Conservation (phyloP, 768 basidiomycete species). For the Pleurotus tuoliensis region DNA sequence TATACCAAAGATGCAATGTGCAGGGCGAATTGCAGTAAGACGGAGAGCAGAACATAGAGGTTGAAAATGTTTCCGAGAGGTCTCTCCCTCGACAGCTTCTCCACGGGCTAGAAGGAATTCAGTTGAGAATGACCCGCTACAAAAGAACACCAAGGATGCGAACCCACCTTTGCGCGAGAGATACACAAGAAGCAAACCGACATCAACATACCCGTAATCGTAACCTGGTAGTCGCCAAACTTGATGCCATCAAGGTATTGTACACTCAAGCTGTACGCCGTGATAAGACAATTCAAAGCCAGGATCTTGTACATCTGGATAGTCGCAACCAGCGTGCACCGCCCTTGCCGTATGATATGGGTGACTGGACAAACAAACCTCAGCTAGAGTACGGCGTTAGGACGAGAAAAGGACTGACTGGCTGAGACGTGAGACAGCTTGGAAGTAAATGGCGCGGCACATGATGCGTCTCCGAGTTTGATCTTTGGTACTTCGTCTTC, state of each 20-base stretch:
- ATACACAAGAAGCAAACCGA: conserved; percentile 98
- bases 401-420: conserved; percentile 49
- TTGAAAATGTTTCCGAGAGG: conserved; percentile 97
- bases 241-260: conserved; percentile 99
- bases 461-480: conserved; percentile 98
- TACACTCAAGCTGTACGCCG: conserved; percentile 96
- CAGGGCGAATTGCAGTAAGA: conserved; percentile 88
- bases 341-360: conserved; percentile 96
- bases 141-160: neutral
- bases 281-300: conserved; percentile 95
- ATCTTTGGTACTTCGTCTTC: conserved; percentile 96
- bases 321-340: conserved; percentile 97
- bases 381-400: neutral
- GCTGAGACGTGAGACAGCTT: conserved; percentile 97
- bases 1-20: conserved; percentile 90
- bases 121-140: neutral
- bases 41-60: conserved; percentile 88
- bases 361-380: conserved; percentile 53
- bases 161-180: conserved; percentile 79
- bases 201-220: conserved; percentile 96
- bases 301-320: conserved; percentile 99
- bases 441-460: conserved; percentile 97
- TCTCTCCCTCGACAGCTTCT: conserved; percentile 89
- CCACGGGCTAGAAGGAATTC: conserved; percentile 67
- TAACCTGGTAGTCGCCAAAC: conserved; percentile 98